Evolutionary conservation across 2,329 filamentous ascomycete species (phyloP), one percentile per base, ranked within the genome.

Genomic region (Whalleya microplaca): DNA sequence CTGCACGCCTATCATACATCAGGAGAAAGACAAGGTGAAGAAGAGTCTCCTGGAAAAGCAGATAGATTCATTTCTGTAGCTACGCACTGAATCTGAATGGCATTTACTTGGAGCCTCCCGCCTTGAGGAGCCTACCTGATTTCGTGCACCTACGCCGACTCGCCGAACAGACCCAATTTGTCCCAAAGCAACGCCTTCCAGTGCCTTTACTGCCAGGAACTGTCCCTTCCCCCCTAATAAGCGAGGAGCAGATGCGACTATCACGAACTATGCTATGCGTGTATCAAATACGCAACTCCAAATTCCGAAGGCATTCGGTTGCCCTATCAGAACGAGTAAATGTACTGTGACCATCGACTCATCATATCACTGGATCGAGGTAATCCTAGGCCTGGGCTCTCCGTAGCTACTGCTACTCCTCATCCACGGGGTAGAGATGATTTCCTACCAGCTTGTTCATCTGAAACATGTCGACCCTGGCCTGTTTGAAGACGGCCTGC

Each of bases 361-460:
- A 29, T 29, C n/a, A 12, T 29, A 12, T 6, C 5, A 29, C 5
- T 12, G 27, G 27, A 29, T 29, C 27, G 27, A 29, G 27, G 27
- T 12, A 29, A 29, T 29, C 12, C 27, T 5, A 12, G 27, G 27
- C n/a, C n/a, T n/a, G n/a, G 27, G 18, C 14, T 57, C 72, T 71
- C 55, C 74, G 9, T 47, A n/a, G n/a, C n/a, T n/a, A n/a, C 23
- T 23, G 56, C 43, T 53, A 59, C 48, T 69, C 86, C 72, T 95
- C 92, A 51, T 94, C 92, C 46, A 91, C 82, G 2, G 89, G 90
- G 71, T 96, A 97, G 41, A 98, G 80, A 69, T 98, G 94, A 71
- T 89, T 88, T 61, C 91, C 92, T 10, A 98, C 85, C 16, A 96
- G 85, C 80, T 97, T 97, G 80, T 96, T 98, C 94, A 99, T 98